Evolutionary conservation across 176 grass and related monocot species (phyloP), one percentile per base, ranked within the genome.

Genomic region (Eremochloa ophiuroides): DNA sequence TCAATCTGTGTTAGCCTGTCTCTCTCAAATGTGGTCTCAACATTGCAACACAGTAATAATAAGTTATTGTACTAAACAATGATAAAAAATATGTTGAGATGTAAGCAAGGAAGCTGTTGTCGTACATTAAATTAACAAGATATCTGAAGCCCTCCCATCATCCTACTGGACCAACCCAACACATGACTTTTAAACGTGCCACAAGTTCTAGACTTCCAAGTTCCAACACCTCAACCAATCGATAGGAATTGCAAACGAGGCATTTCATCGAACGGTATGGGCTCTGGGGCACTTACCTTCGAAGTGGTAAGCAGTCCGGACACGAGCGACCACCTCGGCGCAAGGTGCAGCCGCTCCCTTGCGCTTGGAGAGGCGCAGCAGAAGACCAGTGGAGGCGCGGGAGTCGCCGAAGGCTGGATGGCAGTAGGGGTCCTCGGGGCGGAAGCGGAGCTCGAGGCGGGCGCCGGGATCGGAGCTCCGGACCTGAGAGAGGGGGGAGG

Each of bases 381-480:
- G 84, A 0, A 98, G 88, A 29, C 90, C 79, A 0, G 86, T 71
- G 30, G 86, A 51, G 9, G 86, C 27, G 12, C 82, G 83, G 62
- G 85, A 71, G 39, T 91, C 76, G 1, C 86, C 93, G 22, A 84
- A 84, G 65, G 93, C 50, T 38, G 95, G 92, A 82, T 98, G 95
- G 84, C 84, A 98, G 41, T 84, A 86, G 20, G 92, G 92, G 37
- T 98, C 93, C 83, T 93, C 92, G 1, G 90, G 95, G 58, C 92
- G 84, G 78, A 98, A 95, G 1, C 95, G 92, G 48, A 98, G 88
- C 86, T 95, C 84, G 62, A 98, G 80, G 66, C 60, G 72, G 39
- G 70, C 47, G 14, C 38, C 51, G 1, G 60, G 65, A 67, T 86
- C 84, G 2, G 86, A 91, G 73, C 69, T 85, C 76, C 91, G 53